Evolutionary conservation across 805 yeast species (phyloP).

Genomic region (Sugiyamaella qingdaonensis): DNA sequence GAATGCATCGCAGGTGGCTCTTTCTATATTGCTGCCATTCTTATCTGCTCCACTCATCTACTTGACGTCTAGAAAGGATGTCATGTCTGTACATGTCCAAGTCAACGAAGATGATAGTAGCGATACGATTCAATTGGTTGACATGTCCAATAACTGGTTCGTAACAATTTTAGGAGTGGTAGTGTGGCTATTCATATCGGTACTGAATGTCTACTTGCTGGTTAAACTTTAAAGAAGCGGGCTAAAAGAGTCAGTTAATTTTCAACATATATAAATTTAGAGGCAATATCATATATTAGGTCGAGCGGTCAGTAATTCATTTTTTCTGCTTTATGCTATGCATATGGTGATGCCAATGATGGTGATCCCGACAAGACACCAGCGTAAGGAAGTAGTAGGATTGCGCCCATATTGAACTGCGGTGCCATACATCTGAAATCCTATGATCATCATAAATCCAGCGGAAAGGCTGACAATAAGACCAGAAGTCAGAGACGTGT

Average conservation of each 20-base stretch:
- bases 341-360: slow-evolving; percentile 45
- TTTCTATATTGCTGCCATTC: slow-evolving; percentile 78
- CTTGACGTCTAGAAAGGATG: slow-evolving; percentile 64
- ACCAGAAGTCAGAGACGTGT: slow-evolving; percentile 48
- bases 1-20: slow-evolving; percentile 80
- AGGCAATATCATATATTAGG: background rate
- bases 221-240: slow-evolving; percentile 37
- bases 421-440: slow-evolving; percentile 80
- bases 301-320: background rate
- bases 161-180: slow-evolving; percentile 48
- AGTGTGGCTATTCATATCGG: slow-evolving; percentile 68
- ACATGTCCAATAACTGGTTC: slow-evolving; percentile 49
- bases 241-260: background rate
- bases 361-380: slow-evolving; percentile 58
- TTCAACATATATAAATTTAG: background rate
- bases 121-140: slow-evolving; percentile 15
- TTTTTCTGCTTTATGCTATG: background rate
- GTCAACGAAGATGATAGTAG: background rate
- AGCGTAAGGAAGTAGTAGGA: slow-evolving; percentile 52
- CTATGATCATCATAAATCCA: slow-evolving; percentile 79
- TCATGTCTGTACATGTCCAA: slow-evolving; percentile 47
- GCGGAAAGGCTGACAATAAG: slow-evolving; percentile 66
- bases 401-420: slow-evolving; percentile 77
- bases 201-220: slow-evolving; percentile 64
- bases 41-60: slow-evolving; percentile 80